Base-by-base conservation (phyloP, 2,329 filamentous ascomycete genomes). In the Hypomyces perniciosus region DNA sequence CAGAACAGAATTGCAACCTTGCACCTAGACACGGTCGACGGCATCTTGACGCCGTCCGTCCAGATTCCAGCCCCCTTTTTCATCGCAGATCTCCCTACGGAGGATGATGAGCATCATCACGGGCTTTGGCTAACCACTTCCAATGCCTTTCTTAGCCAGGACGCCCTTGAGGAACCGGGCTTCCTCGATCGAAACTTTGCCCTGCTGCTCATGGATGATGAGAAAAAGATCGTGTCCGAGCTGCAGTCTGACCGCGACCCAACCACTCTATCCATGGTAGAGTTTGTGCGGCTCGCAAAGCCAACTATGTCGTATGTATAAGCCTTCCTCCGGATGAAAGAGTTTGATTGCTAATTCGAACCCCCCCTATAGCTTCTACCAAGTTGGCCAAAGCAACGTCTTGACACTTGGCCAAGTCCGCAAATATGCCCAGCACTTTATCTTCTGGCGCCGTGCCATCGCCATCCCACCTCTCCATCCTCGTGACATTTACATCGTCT, bases 371-470 rank as follows among this genome's bases (percentile, higher is more conserved):
- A 76, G 74, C 42, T 84, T 86, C 64, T 72, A 82, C 50, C 88
- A 91, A 65, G 81, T 90, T 48, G 82, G 85, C 12, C 80, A 84
- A 57, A 81, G 78, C 57, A 82, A 86, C 46, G 80, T 84, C 20
- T 85, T 97, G 47, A 84, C 86, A 4, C 77, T 93, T 1, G 78
- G 82, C 31, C 88, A 95, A 59, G 86, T 97, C 56, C 86, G 92
- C 56, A 85, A 89, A 59, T 88, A 95, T 55, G 90, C 91, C 8
- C 87, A 89, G 52, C 93, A 97, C 71, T 85, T 99, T 56, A 90
- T 97, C 54, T 95, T 95, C 71, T 97, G 92, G 91, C 85, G 93
- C 27, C 86, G 91, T 51, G 93, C 92, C 43, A 88, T 95, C 54
- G 86, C 92, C 12, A 92, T 97, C 38, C 88, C 90, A 4, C 93